Base-by-base conservation (phyloP, 768 basidiomycete genomes). In the Termitomyces sp. region DNA sequence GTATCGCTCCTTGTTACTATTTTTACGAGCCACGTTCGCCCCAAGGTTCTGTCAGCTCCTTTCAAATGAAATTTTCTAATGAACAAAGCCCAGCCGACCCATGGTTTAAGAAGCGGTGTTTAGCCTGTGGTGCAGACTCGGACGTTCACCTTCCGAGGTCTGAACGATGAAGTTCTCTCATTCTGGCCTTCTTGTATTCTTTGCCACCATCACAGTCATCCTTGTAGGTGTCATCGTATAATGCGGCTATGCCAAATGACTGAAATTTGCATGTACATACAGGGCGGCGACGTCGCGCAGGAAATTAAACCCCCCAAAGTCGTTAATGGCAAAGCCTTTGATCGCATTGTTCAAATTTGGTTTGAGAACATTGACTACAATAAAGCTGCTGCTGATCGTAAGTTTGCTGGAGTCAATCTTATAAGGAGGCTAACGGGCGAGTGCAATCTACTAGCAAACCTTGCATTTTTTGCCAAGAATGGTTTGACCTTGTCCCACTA, bases 311-410 rank as follows among this genome's bases (percentile, higher is more conserved):
- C n/a, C n/a, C n/a, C 15, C 15, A 27, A 24, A 58, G 58, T 46
- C 52, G 60, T 66, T 7, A n/a, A 61, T 36, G 72, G 72, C 18
- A 63, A 59, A n/a, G 69, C 65, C 2, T 73, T 73, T 56, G 65
- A 73, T 54, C 67, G 70, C 11, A 69, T 70, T 36, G 55, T 73
- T 12, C 63, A 62, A 33, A 83, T 87, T 57, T 86, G 82, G 81
- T 72, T 88, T 39, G 86, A 87, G 67, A 87, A 86, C 68, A 85
- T 82, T 16, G 78, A 86, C 63, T 88, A 72, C 59, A 67, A 61
- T 11, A 59, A 54, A 20, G 70, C 70, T 0, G 9, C 65, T 63
- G 56, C 73, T 69, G 57, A 66, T 50, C 58, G 67, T 67, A 53
- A 42, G 65, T 58, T 15, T 1, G n/a, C 41, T 20, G 31, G 1